Conservation (phyloP, 768 basidiomycete species). For the Nidularia pulvinata region DNA sequence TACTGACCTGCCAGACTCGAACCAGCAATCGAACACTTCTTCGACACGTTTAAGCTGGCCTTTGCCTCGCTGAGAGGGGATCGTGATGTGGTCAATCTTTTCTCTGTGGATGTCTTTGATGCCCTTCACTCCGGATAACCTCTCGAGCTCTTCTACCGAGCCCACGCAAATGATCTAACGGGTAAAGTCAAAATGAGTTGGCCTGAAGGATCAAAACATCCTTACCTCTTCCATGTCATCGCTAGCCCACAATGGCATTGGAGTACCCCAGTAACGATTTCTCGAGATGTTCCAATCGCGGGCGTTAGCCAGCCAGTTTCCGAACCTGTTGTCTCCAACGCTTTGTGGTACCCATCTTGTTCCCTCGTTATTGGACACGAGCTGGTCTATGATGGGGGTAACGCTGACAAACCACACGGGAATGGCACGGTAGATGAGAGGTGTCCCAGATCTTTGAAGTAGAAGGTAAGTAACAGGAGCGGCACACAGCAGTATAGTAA, state of each 20-base stretch:
- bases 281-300: conserved; percentile 99
- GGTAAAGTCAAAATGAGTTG: conserved; percentile 1
- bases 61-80: conserved; percentile 89
- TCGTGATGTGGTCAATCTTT: conserved; percentile 94
- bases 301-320: conserved; percentile 98
- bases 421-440: conserved; percentile 94
- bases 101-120: conserved; percentile 94
- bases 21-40: conserved; percentile 99
- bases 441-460: conserved; percentile 79
- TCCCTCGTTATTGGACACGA: conserved; percentile 87
- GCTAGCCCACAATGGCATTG: conserved; percentile 94
- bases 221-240: conserved; percentile 89
- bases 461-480: neutral
- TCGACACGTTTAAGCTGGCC: conserved; percentile 88
- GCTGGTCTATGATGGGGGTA: conserved; percentile 78
- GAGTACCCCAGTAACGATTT: conserved; percentile 99
- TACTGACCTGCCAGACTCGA: conserved; percentile 94
- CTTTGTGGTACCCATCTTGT: conserved; percentile 95
- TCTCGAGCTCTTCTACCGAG: conserved; percentile 87
- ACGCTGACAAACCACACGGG: conserved; percentile 97
- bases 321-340: conserved; percentile 92
- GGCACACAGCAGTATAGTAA: neutral
- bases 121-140: conserved; percentile 78
- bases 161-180: conserved; percentile 78
- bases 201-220: neutral